These are phyloP conservation scores for Ogataea ganodermae DNA, from an alignment of 805 yeast species.

Conservation along the genomic window DNA sequence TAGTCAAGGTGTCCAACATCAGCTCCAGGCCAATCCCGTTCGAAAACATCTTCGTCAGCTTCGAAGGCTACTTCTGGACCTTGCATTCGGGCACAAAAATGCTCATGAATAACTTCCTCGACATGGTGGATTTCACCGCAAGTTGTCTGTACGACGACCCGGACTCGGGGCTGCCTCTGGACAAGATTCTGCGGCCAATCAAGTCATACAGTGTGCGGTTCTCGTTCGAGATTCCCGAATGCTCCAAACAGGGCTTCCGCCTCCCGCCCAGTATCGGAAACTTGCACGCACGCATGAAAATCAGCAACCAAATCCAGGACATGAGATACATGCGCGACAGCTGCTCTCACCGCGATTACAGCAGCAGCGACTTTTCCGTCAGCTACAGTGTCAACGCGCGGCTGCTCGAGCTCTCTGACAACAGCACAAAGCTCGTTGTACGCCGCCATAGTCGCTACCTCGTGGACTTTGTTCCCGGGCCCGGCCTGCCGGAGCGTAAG, in stretches of 20 bases:
- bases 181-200: conserved; percentile 18
- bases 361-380: conserved; percentile 14
- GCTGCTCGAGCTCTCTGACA: conserved; percentile 10
- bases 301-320: conserved; percentile 14
- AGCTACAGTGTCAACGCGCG: conserved; percentile 23
- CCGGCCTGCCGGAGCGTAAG: background rate
- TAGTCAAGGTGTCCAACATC: conserved; percentile 18
- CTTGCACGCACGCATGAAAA: conserved; percentile 14
- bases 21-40: conserved; percentile 34
- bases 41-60: conserved; percentile 45
- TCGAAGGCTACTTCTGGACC: conserved; percentile 43
- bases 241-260: conserved; percentile 12
- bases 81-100: conserved; percentile 13
- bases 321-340: conserved; percentile 10
- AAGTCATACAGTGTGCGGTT: conserved; percentile 19
- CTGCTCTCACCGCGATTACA: conserved; percentile 7
- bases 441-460: conserved; percentile 21
- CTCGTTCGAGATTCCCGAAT: conserved; percentile 20
- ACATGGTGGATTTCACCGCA: conserved; percentile 42
- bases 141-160: conserved; percentile 19
- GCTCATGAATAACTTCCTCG: conserved; percentile 34
- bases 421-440: conserved; percentile 9
- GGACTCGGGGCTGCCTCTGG: conserved; percentile 19
- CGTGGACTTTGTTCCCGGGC: conserved; percentile 13
- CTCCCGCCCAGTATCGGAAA: conserved; percentile 24